phyloP scores from a whole-genome alignment of 192 early-diverging fungal genomes.

The Backusella macrospora region DNA sequence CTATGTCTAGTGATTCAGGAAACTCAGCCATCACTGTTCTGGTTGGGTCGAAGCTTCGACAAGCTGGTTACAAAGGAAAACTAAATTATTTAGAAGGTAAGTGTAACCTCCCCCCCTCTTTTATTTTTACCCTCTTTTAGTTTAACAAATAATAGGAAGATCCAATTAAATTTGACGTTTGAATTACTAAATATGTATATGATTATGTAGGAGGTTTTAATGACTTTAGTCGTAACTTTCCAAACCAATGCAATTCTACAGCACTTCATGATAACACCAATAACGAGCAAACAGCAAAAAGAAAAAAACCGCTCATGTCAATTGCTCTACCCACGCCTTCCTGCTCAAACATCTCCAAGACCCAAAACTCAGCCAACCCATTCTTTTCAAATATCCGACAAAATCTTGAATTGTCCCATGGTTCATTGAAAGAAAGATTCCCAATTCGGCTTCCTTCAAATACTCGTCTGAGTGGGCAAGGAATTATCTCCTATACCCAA shows the following conservation, averaged over 20 bases:
- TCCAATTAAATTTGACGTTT: not conserved
- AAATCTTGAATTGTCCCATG: slow-evolving; percentile 45
- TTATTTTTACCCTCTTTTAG: not conserved
- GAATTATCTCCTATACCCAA: not conserved
- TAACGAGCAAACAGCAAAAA: not conserved
- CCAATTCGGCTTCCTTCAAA: slow-evolving; percentile 45
- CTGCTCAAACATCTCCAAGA: slow-evolving; percentile 26
- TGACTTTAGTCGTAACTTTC: slow-evolving; percentile 28
- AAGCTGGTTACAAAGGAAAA: slow-evolving; percentile 44
- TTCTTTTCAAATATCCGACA: slow-evolving; percentile 59
- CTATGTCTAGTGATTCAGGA: slow-evolving; percentile 32
- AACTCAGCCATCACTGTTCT: slow-evolving; percentile 10
- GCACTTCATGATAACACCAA: not conserved
- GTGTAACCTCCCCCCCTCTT: not conserved
- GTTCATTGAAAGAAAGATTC: slow-evolving; percentile 52
- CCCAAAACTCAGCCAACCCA: slow-evolving; percentile 48
- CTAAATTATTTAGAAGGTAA: slow-evolving; percentile 51
- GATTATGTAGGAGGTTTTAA: slow-evolving; percentile 46
- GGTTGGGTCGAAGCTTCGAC: slow-evolving; percentile 56
- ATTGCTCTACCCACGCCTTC: slow-evolving; percentile 31
- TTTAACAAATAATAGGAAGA: not conserved
- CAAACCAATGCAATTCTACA: slow-evolving; percentile 34
- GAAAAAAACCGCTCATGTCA: not conserved
- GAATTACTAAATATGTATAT: slow-evolving; percentile 8
- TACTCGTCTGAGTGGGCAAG: slow-evolving; percentile 16